Conservation (phyloP, 2,329 filamentous ascomycete species). For the Fusarium pseudograminearum region DNA sequence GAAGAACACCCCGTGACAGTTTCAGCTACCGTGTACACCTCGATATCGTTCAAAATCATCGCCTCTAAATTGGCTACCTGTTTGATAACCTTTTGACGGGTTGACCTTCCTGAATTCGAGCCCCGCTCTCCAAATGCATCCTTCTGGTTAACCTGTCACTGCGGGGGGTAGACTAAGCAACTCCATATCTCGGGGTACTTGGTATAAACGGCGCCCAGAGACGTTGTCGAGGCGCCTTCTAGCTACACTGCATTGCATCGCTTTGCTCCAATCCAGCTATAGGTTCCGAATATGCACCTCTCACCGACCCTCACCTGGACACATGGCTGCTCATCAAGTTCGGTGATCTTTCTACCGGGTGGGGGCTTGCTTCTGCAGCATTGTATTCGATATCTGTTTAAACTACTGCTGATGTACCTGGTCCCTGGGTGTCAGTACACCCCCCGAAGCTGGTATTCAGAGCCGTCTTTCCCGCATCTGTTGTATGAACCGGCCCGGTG, state of each 20-base stretch:
- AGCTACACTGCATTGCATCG: conserved; percentile 15
- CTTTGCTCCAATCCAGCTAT: conserved; percentile 11
- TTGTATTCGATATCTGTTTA: conserved; percentile 1
- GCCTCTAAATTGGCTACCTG: background rate
- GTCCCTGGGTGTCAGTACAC: background rate
- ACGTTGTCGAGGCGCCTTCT: conserved; percentile 20
- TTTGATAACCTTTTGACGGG: conserved; percentile 14
- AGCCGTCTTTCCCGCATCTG: conserved; percentile 21
- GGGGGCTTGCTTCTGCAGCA: conserved; percentile 1
- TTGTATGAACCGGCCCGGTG: conserved; percentile 41
- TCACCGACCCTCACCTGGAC: conserved; percentile 30
- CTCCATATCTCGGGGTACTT: conserved; percentile 24
- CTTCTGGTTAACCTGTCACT: background rate
- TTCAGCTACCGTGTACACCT: background rate
- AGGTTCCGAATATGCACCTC: conserved; percentile 13
- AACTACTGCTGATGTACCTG: background rate
- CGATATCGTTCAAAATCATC: background rate
- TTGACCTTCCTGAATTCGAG: conserved; percentile 35
- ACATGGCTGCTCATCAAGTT: conserved; percentile 17
- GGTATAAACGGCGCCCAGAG: background rate
- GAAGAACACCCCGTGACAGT: too few species aligned
- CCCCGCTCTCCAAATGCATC: conserved; percentile 18
- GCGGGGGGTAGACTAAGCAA: conserved; percentile 29
- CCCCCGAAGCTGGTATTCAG: conserved; percentile 13
- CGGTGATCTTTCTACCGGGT: conserved; percentile 1